Percentiles rank a stretch among this genome's conserved stretches.
phyloP scores from a whole-genome alignment of 2,329 filamentous ascomycete species.

The Fusarium buxicola region DNA sequence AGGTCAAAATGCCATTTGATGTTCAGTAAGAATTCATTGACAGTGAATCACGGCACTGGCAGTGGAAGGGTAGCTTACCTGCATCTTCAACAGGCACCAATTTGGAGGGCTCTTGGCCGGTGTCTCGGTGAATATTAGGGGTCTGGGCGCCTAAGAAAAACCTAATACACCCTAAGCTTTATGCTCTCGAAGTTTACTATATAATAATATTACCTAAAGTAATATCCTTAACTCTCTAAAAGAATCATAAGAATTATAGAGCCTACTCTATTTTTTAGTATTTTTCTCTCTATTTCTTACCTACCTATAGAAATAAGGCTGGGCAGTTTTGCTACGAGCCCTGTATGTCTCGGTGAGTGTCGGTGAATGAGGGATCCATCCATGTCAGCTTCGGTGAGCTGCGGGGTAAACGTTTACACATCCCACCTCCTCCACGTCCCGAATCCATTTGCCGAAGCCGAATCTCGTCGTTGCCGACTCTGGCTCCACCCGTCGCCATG shows the following conservation, averaged over 20 bases:
- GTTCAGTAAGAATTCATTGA: neutral
- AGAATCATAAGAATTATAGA: too few relatives aligned
- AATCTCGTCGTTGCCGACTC: slow-evolving; percentile 31
- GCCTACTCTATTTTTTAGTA: too few relatives aligned
- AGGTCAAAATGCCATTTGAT: neutral
- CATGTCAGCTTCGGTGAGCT: slow-evolving; percentile 34
- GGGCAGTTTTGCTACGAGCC: too few relatives aligned
- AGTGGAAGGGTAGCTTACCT: neutral
- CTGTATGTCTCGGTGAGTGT: too few relatives aligned
- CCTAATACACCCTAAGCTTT: too few relatives aligned
- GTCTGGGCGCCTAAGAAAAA: too few relatives aligned
- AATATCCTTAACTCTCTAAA: too few relatives aligned
- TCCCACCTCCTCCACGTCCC: slow-evolving; percentile 37
- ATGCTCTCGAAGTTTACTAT: too few relatives aligned
- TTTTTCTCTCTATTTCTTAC: too few relatives aligned
- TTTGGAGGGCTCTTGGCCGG: neutral
- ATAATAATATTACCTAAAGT: too few relatives aligned
- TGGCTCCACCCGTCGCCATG: slow-evolving; percentile 41
- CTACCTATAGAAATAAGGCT: too few relatives aligned
- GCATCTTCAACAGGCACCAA: neutral
- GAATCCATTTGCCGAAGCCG: slow-evolving; percentile 48
- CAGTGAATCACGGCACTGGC: neutral
- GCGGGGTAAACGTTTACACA: slow-evolving; percentile 48
- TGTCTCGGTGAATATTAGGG: slow-evolving; percentile 5
- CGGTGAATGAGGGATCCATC: too few relatives aligned